These are phyloP conservation scores for Asterionellopsis glacialis DNA, from an alignment of 108 stramenopile species.

Conservation along the genomic window DNA sequence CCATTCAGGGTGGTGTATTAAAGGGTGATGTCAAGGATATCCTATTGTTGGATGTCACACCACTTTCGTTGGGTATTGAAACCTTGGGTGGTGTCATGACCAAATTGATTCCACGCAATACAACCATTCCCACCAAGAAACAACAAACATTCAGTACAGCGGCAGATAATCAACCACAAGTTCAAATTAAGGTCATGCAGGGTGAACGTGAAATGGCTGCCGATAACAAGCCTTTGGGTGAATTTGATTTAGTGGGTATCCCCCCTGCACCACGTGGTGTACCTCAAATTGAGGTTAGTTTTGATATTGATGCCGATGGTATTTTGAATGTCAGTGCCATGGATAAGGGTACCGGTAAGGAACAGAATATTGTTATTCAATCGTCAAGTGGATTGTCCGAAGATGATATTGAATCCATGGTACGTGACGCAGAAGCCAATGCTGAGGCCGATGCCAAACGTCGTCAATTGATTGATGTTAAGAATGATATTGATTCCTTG, in stretches of 20 bases:
- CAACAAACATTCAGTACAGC: constrained; percentile 98
- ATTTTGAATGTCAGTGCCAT: constrained; percentile 97
- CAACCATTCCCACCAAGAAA: constrained; percentile 99
- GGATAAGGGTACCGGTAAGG: constrained; percentile 99
- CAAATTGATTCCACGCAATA: constrained; percentile 97
- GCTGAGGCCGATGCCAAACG: constrained; percentile 92
- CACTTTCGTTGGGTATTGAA: constrained; percentile 98
- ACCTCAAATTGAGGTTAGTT: constrained; percentile 99
- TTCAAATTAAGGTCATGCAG: constrained; percentile 44
- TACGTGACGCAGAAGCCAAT: constrained; percentile 98
- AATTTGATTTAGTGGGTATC: constrained; percentile 98
- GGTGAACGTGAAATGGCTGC: constrained; percentile 99
- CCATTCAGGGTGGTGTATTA: constrained; percentile 99
- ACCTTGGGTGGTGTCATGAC: constrained; percentile 99
- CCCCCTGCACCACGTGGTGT: constrained; percentile 98
- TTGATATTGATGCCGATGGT: constrained; percentile 99
- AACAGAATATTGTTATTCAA: constrained; percentile 97
- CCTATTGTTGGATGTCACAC: constrained; percentile 97
- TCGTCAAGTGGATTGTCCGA: constrained; percentile 94
- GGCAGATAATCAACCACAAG: constrained; percentile 97
- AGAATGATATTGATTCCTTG: constrained; percentile 95
- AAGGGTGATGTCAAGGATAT: constrained; percentile 99
- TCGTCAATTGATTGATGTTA: constrained; percentile 91
- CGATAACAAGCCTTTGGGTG: constrained; percentile 98
- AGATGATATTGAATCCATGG: constrained; percentile 98